Evolutionary conservation across 2,329 filamentous ascomycete species (phyloP), one percentile per base, ranked within the genome.

Genomic region (Albifimbria verrucaria): DNA sequence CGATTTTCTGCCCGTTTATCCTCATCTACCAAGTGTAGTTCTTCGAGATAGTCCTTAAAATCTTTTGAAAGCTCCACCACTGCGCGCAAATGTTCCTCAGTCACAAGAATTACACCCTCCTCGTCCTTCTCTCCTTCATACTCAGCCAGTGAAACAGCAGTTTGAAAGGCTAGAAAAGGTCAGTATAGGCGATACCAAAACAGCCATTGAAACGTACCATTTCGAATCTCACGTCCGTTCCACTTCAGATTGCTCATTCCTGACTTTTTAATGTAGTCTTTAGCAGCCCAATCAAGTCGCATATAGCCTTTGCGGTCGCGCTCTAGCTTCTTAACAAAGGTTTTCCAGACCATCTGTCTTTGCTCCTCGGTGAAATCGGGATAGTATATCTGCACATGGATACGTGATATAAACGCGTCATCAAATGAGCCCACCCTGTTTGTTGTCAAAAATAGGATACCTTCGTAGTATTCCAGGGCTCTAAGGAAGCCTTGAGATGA

Each of bases 391-490:
- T 64, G 55, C 3, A 70, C 39, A 20, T 69, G 65, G 2, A 68
- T 58, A 3, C 65, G 61, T 0, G 66, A 68, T 2, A 64, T 61
- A 46, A 68, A 66, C 0, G 67, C 67, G 3, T 67, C 64, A n/a
- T 68, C 66, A 22, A 69, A 67, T 0, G 57, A 54, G 0, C 60
- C 64, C 0, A 66, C 60, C 6, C 65, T 48, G 44, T 68, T 69
- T 0, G 65, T 64, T 0, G 60, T 64, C 1, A 70, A 54, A 12
- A 70, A 68, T 1, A 68, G 28, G 4, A 69, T 65, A 2, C 68
- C 66, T 3, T 65, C 52, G 32, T 62, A 68, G 24, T 57, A 65
- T 36, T 68, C 66, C 1, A 69, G 45, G 3, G 45, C 45, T 12
- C 45, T 22, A 2, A 48, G 45, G 45, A 48, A 48, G 7, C 45